These are phyloP conservation scores for Fusarium musae DNA, from an alignment of 2,329 filamentous ascomycete species.

Conservation along the genomic window DNA sequence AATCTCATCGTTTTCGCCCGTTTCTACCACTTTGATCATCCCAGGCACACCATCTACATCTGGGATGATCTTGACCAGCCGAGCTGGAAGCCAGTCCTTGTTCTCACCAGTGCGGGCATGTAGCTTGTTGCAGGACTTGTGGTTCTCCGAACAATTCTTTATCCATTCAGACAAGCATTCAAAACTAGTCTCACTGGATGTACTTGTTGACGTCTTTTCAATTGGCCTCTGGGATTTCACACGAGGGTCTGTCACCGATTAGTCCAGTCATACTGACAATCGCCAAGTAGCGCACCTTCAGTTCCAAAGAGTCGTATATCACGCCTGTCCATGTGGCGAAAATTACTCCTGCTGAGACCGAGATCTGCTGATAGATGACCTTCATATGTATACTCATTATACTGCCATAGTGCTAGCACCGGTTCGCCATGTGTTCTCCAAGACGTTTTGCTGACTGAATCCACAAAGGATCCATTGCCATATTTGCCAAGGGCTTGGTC, in stretches of 20 bases:
- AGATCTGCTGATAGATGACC: neutral
- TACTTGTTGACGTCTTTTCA: neutral
- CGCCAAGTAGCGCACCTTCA: neutral
- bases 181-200: neutral
- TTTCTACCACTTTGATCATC: neutral
- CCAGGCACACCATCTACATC: neutral
- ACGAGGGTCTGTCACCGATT: neutral
- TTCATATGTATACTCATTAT: neutral
- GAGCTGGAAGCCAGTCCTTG: neutral
- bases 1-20: accelerated
- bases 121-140: neutral
- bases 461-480: neutral
- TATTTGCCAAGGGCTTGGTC: neutral
- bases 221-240: neutral
- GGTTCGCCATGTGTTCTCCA: neutral
- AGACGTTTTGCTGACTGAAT: neutral
- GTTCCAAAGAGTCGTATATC: neutral
- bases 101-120: neutral
- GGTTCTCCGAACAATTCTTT: neutral
- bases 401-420: neutral
- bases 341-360: neutral
- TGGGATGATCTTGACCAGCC: neutral
- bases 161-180: neutral
- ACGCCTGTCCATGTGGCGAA: accelerated
- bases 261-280: accelerated